phyloP scores from a whole-genome alignment of 768 basidiomycete genomes.

The Dictyophora rubrovolvata region DNA sequence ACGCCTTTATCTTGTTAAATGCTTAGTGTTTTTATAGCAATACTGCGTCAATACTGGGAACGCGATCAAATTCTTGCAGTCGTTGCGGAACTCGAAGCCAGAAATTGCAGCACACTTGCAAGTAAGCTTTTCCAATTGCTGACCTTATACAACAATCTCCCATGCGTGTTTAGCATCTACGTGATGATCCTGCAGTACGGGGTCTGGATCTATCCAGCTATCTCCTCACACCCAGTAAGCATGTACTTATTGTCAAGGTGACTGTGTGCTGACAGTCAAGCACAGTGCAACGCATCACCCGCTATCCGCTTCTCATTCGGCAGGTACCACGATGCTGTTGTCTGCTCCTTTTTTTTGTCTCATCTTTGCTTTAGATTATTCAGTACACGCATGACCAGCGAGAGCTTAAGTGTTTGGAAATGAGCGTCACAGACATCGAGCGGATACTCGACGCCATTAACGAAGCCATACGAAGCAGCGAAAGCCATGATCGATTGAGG shows the following conservation, averaged over 20 bases:
- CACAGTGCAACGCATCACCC: conserved; percentile 88
- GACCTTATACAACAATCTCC: background rate
- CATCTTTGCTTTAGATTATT: conserved; percentile 42
- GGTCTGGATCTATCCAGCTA: conserved; percentile 88
- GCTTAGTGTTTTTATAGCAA: conserved; percentile 32
- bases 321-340: conserved; percentile 34
- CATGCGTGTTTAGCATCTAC: conserved; percentile 40
- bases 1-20: background rate
- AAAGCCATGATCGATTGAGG: conserved; percentile 66
- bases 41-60: conserved; percentile 86
- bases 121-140: conserved; percentile 27
- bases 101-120: conserved; percentile 58
- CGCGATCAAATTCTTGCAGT: conserved; percentile 68
- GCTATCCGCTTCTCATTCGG: conserved; percentile 84
- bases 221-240: conserved; percentile 80
- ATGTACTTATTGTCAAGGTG: background rate
- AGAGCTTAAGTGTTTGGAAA: conserved; percentile 46
- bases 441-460: conserved; percentile 72
- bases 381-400: conserved; percentile 64
- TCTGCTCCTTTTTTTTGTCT: background rate
- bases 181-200: conserved; percentile 67
- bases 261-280: background rate
- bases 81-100: conserved; percentile 56
- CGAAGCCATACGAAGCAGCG: conserved; percentile 77
- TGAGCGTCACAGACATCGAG: conserved; percentile 57